A percentile compares a stretch with the other conserved stretches of the same genome.
phyloP scores from a whole-genome alignment of 257 asterid genomes.

The Plectranthus barbatus region DNA sequence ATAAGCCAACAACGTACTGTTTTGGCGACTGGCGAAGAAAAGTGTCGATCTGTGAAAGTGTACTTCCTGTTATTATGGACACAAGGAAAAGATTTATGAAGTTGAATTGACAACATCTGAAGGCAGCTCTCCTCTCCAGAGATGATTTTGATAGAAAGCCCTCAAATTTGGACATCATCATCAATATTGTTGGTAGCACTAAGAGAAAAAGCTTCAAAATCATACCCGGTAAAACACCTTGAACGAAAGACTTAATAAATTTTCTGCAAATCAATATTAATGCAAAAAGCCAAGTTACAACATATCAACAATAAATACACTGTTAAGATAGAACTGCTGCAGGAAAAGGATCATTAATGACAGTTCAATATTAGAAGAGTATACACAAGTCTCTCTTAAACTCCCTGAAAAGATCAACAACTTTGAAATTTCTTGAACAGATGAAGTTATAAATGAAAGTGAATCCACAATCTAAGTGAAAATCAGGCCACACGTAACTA shows the following conservation, averaged over 20 bases:
- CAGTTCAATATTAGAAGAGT: too few relatives aligned
- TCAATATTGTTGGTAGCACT: conserved; percentile 68
- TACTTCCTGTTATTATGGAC: conserved; percentile 78
- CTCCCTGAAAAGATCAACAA: too few relatives aligned
- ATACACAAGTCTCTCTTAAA: too few relatives aligned
- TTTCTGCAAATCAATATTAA: conserved; percentile 30
- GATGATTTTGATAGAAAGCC: conserved; percentile 66
- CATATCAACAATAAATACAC: too few relatives aligned
- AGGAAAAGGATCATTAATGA: too few relatives aligned
- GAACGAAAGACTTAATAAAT: conserved; percentile 63
- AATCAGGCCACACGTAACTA: too few relatives aligned
- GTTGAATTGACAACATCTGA: conserved; percentile 71
- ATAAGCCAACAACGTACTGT: conserved; percentile 35
- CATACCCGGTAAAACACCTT: conserved; percentile 87
- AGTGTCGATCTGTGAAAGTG: conserved; percentile 59
- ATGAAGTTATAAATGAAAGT: too few relatives aligned
- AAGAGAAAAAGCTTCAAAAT: conserved; percentile 87
- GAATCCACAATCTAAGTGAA: too few relatives aligned
- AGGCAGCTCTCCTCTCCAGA: conserved; percentile 86
- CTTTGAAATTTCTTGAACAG: too few relatives aligned
- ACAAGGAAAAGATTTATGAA: conserved; percentile 83
- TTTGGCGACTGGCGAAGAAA: conserved; percentile 52
- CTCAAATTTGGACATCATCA: conserved; percentile 86
- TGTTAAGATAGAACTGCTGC: too few relatives aligned
- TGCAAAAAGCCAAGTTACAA: too few relatives aligned